A percentile compares a stretch with the other conserved stretches of the same genome.
These are phyloP conservation scores for Aspergillus spinulosporus DNA, from an alignment of 2,329 filamentous ascomycete genomes.

Conservation along the genomic window DNA sequence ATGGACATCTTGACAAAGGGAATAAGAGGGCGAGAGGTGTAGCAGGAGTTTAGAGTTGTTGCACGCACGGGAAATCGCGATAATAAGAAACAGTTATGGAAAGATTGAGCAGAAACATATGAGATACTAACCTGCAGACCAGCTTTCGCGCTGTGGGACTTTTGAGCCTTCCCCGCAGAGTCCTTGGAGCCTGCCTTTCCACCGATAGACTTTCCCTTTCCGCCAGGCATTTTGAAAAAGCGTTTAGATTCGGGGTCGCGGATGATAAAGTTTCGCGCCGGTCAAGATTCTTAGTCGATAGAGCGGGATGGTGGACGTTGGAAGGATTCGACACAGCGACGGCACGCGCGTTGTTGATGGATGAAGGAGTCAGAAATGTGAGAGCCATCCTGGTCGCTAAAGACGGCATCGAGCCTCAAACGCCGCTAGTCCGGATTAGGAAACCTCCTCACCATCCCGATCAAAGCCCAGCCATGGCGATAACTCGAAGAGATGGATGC, in stretches of 20 bases:
- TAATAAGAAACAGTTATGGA: background rate
- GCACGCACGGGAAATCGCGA: constrained; percentile 4
- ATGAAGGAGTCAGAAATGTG: constrained; percentile 45
- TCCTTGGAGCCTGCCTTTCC: constrained; percentile 89
- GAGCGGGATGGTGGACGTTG: constrained; percentile 30
- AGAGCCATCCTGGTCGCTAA: constrained; percentile 40
- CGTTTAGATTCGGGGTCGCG: constrained; percentile 29
- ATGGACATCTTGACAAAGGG: constrained; percentile 2
- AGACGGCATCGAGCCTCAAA: constrained; percentile 30
- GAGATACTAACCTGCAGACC: constrained; percentile 79
- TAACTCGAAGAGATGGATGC: constrained; percentile 13
- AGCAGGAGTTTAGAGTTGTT: constrained; percentile 1
- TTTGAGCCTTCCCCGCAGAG: constrained; percentile 83
- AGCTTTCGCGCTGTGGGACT: constrained; percentile 89
- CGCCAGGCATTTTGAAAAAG: constrained; percentile 66
- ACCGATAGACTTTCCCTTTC: constrained; percentile 90
- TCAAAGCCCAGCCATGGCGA: constrained; percentile 14
- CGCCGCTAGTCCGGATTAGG: constrained; percentile 41
- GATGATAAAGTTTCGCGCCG: constrained; percentile 30
- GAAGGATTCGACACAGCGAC: constrained; percentile 30
- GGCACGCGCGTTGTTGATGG: constrained; percentile 46
- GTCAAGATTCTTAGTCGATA: constrained; percentile 24
- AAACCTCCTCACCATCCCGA: constrained; percentile 23
- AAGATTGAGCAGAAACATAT: background rate
- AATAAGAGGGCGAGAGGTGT: constrained; percentile 1